Evolutionary conservation across 2,329 filamentous ascomycete genomes (phyloP).

Genomic region (Hypomyces rosellus): DNA sequence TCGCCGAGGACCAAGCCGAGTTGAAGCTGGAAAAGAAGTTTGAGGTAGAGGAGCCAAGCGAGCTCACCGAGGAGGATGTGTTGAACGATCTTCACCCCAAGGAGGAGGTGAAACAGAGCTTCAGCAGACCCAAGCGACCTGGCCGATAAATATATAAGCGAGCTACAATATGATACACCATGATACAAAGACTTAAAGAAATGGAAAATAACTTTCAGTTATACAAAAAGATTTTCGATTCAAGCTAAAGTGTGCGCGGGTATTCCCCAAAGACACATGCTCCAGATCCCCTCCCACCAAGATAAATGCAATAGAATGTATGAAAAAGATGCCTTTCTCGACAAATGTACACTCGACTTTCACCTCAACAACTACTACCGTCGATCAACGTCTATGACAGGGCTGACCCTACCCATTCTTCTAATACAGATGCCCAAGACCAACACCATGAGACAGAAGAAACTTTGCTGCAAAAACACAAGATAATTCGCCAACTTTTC

Average conservation of each 20-base stretch:
- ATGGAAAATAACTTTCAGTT: background rate
- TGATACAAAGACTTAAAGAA: background rate
- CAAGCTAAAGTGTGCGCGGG: conserved; percentile 22
- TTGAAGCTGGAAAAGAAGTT: conserved; percentile 64
- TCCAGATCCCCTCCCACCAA: background rate
- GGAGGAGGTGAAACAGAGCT: conserved; percentile 59
- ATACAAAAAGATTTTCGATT: conserved; percentile 5
- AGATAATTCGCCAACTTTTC: too few species aligned
- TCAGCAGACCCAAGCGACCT: conserved; percentile 73
- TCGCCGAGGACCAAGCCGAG: conserved; percentile 60
- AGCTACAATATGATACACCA: conserved; percentile 9
- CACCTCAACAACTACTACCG: background rate
- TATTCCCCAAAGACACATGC: conserved; percentile 23
- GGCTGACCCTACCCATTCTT: conserved; percentile 11
- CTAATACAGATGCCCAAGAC: conserved; percentile 4
- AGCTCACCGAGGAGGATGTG: conserved; percentile 63
- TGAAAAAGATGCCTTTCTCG: background rate
- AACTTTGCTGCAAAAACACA: conserved; percentile 6
- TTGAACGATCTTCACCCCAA: conserved; percentile 62
- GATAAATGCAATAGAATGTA: conserved; percentile 5
- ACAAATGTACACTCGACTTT: background rate
- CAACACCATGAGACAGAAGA: background rate
- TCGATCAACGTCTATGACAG: conserved; percentile 1
- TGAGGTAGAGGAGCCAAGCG: conserved; percentile 59
- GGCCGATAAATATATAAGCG: conserved; percentile 44